These are phyloP conservation scores for Teunomyces stri DNA, from an alignment of 805 yeast genomes.

Conservation along the genomic window DNA sequence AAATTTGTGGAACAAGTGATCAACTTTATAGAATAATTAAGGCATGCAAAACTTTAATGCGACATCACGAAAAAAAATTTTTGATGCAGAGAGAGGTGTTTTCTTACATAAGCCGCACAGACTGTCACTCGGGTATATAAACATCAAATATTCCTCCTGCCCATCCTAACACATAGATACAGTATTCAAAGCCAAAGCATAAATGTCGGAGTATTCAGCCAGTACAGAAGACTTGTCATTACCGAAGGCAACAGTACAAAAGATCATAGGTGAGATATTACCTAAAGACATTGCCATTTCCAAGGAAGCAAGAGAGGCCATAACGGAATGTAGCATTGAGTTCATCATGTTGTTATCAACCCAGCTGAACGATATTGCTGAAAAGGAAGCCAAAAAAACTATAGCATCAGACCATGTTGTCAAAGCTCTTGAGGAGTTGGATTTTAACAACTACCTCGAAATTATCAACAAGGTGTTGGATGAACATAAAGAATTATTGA, in stretches of 20 bases:
- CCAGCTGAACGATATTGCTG: conserved; percentile 94
- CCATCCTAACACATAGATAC: not conserved
- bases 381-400: conserved; percentile 92
- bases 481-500: conserved; percentile 85
- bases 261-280: conserved; percentile 84
- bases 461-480: conserved; percentile 74
- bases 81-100: not conserved
- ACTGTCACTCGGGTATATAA: conserved; percentile 2
- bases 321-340: conserved; percentile 94
- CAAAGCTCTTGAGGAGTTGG: conserved; percentile 82
- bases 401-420: conserved; percentile 95
- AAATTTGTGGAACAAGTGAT: conserved; percentile 17
- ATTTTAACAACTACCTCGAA: conserved; percentile 80
- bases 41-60: not conserved
- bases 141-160: not conserved
- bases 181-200: not conserved
- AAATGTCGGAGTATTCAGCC: conserved; percentile 41
- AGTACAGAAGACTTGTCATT: conserved; percentile 38
- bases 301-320: conserved; percentile 90
- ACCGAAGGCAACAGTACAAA: conserved; percentile 87
- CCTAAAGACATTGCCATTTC: conserved; percentile 87
- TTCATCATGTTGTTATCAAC: conserved; percentile 93
- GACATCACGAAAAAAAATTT: not conserved
- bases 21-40: conserved; percentile 3
- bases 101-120: conserved; percentile 4